These are phyloP conservation scores for Rhododendron mucronatum DNA, from an alignment of 148 eudicot species.

Conservation along the genomic window DNA sequence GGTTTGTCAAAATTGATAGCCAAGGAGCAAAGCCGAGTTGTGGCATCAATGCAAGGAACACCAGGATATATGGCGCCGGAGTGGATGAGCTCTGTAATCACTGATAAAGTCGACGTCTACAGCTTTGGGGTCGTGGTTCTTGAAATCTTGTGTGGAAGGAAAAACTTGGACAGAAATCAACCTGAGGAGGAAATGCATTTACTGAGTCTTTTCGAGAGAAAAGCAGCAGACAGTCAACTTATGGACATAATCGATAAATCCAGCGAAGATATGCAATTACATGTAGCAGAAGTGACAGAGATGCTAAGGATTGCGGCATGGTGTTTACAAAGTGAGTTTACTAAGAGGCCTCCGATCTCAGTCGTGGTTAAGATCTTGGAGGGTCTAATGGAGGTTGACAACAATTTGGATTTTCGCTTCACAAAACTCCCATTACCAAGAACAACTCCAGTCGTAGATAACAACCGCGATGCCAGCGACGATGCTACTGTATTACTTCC, in stretches of 20 bases:
- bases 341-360: constrained; percentile 5
- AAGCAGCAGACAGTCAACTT: constrained; percentile 1
- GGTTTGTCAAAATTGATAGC: constrained; percentile 1
- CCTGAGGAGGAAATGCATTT: neutral
- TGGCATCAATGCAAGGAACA: neutral
- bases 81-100: neutral
- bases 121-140: neutral
- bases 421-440: neutral
- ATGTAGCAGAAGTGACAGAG: neutral
- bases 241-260: neutral
- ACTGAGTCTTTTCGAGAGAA: neutral
- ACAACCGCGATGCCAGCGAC: neutral
- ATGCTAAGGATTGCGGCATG: constrained; percentile 2
- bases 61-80: neutral
- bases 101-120: neutral
- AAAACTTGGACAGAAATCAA: neutral
- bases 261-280: neutral
- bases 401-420: neutral
- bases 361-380: constrained; percentile 6
- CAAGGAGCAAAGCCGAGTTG: neutral
- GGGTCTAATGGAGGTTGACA: neutral
- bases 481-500: neutral
- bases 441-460: neutral
- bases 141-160: neutral
- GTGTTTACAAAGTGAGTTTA: constrained; percentile 1